Conservation (phyloP, 73 alveolate genomes). For the Durusdinium trenchii region DNA sequence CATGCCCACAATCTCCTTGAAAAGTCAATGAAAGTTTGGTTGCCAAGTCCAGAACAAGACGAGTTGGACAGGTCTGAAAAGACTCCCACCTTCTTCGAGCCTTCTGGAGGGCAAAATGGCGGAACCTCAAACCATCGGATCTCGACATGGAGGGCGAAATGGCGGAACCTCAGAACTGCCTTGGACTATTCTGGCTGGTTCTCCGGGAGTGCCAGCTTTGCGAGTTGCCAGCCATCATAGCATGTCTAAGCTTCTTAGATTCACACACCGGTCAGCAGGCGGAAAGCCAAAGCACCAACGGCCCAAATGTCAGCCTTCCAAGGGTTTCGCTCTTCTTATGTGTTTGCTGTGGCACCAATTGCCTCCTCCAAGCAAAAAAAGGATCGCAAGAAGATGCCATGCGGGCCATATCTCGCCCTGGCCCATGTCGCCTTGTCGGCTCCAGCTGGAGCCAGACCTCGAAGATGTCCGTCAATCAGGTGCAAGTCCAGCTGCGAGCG, state of each 20-base stretch:
- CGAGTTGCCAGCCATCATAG: background rate
- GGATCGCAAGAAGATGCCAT: too few relatives aligned
- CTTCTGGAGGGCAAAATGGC: too few relatives aligned
- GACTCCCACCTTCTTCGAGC: too few relatives aligned
- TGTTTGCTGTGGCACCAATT: background rate
- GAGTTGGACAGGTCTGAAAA: too few relatives aligned
- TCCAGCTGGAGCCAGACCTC: slow-evolving; percentile 29
- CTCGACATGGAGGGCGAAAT: too few relatives aligned
- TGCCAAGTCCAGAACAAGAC: too few relatives aligned
- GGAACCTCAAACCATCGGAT: too few relatives aligned
- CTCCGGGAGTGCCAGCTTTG: too few relatives aligned
- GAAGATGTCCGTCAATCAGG: slow-evolving; percentile 51
- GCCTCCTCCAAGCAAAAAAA: background rate
- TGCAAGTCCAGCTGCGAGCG: slow-evolving; percentile 19
- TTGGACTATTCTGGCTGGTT: too few relatives aligned
- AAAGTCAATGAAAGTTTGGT: too few relatives aligned
- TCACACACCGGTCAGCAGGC: slow-evolving; percentile 46
- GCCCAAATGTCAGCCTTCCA: slow-evolving; percentile 90
- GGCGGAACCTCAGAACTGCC: too few relatives aligned
- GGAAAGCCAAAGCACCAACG: slow-evolving; percentile 77
- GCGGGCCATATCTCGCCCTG: background rate
- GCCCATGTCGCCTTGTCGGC: slow-evolving; percentile 25
- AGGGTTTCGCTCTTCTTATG: too few relatives aligned
- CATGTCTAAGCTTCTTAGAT: background rate
- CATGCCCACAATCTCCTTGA: slow-evolving; percentile 17